Evolutionary conservation across 2,329 filamentous ascomycete genomes (phyloP).

Genomic region (Ophiocordyceps sinensis): DNA sequence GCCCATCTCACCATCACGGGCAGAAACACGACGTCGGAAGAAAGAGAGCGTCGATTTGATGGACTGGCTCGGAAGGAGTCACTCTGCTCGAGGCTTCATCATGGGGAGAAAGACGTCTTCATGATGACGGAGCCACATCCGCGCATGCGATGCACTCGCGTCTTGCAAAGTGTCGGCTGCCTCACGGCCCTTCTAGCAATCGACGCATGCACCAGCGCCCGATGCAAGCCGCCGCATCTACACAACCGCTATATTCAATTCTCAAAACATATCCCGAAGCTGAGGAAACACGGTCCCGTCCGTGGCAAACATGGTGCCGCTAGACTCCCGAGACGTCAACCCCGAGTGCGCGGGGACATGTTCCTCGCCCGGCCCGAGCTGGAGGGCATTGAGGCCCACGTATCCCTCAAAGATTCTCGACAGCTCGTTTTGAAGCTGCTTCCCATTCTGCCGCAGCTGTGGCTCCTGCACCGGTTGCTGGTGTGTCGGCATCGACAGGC

Average conservation of each 20-base stretch:
- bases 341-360: constrained; percentile 11
- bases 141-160: no score
- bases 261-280: constrained; percentile 22
- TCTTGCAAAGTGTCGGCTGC: no score
- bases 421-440: constrained; percentile 39
- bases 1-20: no score
- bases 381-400: constrained; percentile 20
- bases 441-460: constrained; percentile 25
- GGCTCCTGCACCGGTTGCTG: constrained; percentile 8
- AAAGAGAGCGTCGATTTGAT: no score
- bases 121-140: no score
- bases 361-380: constrained; percentile 11
- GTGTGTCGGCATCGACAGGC: constrained; percentile 12
- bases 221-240: no score
- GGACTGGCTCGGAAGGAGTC: no score
- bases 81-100: no score
- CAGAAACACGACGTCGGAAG: no score
- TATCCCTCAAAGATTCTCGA: constrained; percentile 29
- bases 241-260: constrained; percentile 1
- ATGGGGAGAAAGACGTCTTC: no score
- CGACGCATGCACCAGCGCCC: no score
- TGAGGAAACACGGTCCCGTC: constrained; percentile 22
- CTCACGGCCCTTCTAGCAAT: no score
- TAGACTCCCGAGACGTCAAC: constrained; percentile 9
- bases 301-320: constrained; percentile 9